Percentiles rank a stretch among this genome's conserved stretches.
Conservation (phyloP, 768 basidiomycete genomes). For the Sarcomyxa edulis region DNA sequence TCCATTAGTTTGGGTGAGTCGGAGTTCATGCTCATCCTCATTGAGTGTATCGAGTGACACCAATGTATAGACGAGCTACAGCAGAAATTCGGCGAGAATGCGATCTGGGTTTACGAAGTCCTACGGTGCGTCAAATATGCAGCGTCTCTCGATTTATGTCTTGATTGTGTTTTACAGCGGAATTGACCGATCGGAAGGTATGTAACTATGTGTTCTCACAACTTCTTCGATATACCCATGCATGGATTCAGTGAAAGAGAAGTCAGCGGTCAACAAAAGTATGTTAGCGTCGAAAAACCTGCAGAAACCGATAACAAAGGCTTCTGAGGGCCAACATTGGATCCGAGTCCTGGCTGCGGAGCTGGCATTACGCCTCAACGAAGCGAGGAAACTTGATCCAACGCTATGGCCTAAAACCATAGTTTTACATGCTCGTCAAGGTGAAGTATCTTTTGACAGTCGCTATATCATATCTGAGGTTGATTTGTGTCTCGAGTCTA, state of each 20-base stretch:
- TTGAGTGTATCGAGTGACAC: too few relatives aligned
- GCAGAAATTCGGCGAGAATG: slow-evolving; percentile 72
- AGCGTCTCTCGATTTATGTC: background rate
- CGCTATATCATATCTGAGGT: slow-evolving; percentile 1
- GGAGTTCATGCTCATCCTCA: background rate
- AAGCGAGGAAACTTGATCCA: slow-evolving; percentile 67
- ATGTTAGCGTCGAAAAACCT: slow-evolving; percentile 98
- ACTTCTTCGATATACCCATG: slow-evolving; percentile 6
- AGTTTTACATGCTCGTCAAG: slow-evolving; percentile 72
- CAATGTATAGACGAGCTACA: slow-evolving; percentile 66
- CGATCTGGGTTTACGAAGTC: slow-evolving; percentile 90
- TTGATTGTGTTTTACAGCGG: slow-evolving; percentile 41
- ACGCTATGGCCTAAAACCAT: slow-evolving; percentile 92
- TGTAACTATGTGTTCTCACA: slow-evolving; percentile 4
- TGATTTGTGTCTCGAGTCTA: slow-evolving; percentile 19
- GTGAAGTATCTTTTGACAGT: slow-evolving; percentile 25
- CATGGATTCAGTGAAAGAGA: slow-evolving; percentile 69
- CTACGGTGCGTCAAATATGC: slow-evolving; percentile 68
- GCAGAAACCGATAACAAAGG: slow-evolving; percentile 66
- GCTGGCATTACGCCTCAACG: slow-evolving; percentile 76
- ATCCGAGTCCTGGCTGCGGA: slow-evolving; percentile 89
- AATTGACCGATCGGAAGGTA: slow-evolving; percentile 86
- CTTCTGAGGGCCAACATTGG: slow-evolving; percentile 83
- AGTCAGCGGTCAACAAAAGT: slow-evolving; percentile 74
- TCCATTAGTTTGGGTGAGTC: slow-evolving; percentile 50